Evolutionary conservation across 768 basidiomycete species (phyloP).

Genomic region (Macrolepiota albuminosa): DNA sequence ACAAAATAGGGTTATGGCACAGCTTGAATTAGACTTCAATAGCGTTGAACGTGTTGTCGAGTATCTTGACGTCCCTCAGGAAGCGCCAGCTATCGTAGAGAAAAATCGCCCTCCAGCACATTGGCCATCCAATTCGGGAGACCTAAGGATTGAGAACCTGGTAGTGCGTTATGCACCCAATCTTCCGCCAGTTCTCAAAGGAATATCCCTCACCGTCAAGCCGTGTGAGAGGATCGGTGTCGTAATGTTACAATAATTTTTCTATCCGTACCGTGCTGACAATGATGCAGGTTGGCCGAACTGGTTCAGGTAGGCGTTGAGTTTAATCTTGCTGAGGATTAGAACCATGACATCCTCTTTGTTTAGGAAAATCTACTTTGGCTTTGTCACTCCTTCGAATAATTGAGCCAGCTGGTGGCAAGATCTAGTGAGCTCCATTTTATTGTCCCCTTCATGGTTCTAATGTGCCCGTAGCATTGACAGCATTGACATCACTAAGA

Average conservation of each 20-base stretch:
- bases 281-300: conserved; percentile 51
- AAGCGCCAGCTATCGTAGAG: conserved; percentile 57
- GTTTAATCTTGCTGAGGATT: neutral
- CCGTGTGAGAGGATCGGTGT: conserved; percentile 68
- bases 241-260: conserved; percentile 29
- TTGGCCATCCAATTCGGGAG: conserved; percentile 62
- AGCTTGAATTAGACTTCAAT: conserved; percentile 71
- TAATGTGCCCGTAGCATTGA: conserved; percentile 43
- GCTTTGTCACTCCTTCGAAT: conserved; percentile 58
- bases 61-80: conserved; percentile 63
- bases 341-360: neutral
- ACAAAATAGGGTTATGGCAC: conserved; percentile 50
- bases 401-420: conserved; percentile 52
- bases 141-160: conserved; percentile 53
- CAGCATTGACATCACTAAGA: conserved; percentile 59
- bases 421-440: conserved; percentile 43
- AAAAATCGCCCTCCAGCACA: conserved; percentile 61
- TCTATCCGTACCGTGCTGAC: neutral
- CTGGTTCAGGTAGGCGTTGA: conserved; percentile 49
- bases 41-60: conserved; percentile 71
- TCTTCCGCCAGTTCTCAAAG: conserved; percentile 54
- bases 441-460: neutral
- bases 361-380: conserved; percentile 51
- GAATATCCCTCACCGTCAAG: conserved; percentile 52
- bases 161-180: conserved; percentile 60